Conservation (phyloP, 768 basidiomycete genomes). For the Suillus ampliporus region DNA sequence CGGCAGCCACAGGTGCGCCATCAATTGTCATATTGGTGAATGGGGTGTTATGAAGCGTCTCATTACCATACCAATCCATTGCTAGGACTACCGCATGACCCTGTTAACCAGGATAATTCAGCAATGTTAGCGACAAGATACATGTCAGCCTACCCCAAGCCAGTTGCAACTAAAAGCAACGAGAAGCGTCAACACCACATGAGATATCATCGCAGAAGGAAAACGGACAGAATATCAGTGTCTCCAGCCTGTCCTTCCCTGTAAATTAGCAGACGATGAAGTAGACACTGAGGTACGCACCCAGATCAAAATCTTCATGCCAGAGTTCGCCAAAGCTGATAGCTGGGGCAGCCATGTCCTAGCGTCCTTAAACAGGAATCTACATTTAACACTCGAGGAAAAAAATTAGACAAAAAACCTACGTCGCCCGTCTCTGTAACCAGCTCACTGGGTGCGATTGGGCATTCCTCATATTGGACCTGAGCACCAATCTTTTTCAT, state of each 20-base stretch:
- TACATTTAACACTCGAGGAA: constrained; percentile 9
- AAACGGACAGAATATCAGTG: constrained; percentile 31
- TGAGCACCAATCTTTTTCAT: constrained; percentile 59
- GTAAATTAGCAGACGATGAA: neutral
- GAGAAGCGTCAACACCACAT: constrained; percentile 9
- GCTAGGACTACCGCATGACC: constrained; percentile 42
- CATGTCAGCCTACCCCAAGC: constrained; percentile 39
- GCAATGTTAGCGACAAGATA: neutral
- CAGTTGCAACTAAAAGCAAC: constrained; percentile 22
- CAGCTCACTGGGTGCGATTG: constrained; percentile 45
- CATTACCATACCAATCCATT: constrained; percentile 53
- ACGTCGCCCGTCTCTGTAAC: constrained; percentile 64
- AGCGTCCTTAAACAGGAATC: constrained; percentile 30
- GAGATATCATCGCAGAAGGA: neutral
- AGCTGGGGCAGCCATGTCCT: constrained; percentile 44
- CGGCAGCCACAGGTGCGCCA: constrained; percentile 56
- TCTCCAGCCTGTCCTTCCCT: constrained; percentile 29
- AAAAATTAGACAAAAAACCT: constrained; percentile 20
- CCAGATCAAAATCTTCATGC: constrained; percentile 47
- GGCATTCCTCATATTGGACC: constrained; percentile 53
- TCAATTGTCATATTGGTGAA: constrained; percentile 63
- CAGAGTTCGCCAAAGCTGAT: constrained; percentile 39
- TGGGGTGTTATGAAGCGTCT: constrained; percentile 44
- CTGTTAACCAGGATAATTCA: constrained; percentile 24
- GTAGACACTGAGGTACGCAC: constrained; percentile 24